phyloP scores from a whole-genome alignment of 805 yeast species.

The Torulaspora gathmanii region DNA sequence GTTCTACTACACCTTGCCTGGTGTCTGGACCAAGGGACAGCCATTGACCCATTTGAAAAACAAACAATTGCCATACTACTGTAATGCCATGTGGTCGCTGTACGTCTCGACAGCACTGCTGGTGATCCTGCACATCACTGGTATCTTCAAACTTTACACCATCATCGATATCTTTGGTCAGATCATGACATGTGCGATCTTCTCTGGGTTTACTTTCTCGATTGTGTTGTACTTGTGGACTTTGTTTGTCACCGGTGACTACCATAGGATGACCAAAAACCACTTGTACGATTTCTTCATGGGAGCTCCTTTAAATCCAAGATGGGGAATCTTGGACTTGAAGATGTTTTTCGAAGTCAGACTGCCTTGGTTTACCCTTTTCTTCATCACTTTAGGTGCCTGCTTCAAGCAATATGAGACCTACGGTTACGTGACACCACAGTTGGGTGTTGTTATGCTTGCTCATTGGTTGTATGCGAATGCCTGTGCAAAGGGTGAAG shows the following conservation, averaged over 20 bases:
- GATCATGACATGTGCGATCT: slow-evolving; percentile 87
- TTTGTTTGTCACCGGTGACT: slow-evolving; percentile 60
- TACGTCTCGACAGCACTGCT: slow-evolving; percentile 61
- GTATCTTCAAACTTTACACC: slow-evolving; percentile 66
- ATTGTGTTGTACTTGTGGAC: slow-evolving; percentile 67
- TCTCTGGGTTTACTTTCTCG: slow-evolving; percentile 68
- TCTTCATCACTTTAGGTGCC: slow-evolving; percentile 69
- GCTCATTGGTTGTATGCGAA: slow-evolving; percentile 96
- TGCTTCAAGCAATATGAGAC: slow-evolving; percentile 73
- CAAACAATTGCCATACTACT: slow-evolving; percentile 82
- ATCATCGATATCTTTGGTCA: slow-evolving; percentile 81
- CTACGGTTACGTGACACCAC: slow-evolving; percentile 76
- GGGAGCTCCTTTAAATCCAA: slow-evolving; percentile 97
- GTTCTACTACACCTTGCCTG: slow-evolving; percentile 83
- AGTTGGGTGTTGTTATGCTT: slow-evolving; percentile 62
- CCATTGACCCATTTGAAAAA: slow-evolving; percentile 78
- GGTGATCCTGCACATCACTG: slow-evolving; percentile 63
- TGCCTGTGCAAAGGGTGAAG: slow-evolving; percentile 97
- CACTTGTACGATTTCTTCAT: slow-evolving; percentile 85
- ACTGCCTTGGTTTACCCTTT: slow-evolving; percentile 91
- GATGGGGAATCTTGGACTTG: slow-evolving; percentile 86
- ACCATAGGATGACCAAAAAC: slow-evolving; percentile 88
- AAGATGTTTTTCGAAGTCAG: slow-evolving; percentile 98
- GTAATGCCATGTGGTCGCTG: slow-evolving; percentile 86
- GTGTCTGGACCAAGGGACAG: slow-evolving; percentile 92